These are phyloP conservation scores for Irineochytrium annulatum DNA, from an alignment of 192 early-diverging fungal genomes.

Conservation along the genomic window DNA sequence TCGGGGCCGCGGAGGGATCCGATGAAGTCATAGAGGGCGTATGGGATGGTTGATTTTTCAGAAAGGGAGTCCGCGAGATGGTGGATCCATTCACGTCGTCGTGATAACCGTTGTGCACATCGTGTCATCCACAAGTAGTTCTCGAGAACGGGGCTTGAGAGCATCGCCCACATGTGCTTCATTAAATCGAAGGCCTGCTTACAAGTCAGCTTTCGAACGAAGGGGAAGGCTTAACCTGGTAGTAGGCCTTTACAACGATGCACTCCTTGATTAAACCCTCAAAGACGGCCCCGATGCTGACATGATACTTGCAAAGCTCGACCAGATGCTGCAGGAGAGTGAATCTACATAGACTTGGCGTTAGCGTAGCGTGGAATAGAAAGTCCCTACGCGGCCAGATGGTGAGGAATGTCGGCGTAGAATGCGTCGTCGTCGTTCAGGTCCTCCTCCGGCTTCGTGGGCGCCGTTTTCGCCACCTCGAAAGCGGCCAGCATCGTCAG, in stretches of 20 bases:
- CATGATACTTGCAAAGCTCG: neutral
- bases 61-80: too few relatives aligned
- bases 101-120: too few relatives aligned
- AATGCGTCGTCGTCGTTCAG: neutral
- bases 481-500: neutral
- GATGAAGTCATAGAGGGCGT: too few relatives aligned
- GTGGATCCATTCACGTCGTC: too few relatives aligned
- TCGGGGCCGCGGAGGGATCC: too few relatives aligned
- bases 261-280: neutral
- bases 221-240: neutral
- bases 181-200: neutral
- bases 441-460: neutral
- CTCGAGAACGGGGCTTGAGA: too few relatives aligned
- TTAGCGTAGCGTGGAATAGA: neutral
- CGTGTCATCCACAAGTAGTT: too few relatives aligned
- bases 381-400: neutral
- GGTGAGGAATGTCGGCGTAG: neutral
- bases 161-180: neutral
- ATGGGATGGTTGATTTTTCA: too few relatives aligned
- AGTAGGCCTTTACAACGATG: neutral
- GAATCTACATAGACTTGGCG: neutral
- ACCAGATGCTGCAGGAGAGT: neutral
- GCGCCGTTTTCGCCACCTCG: neutral
- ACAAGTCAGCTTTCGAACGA: neutral
- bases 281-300: neutral